These are phyloP conservation scores for Aspergillus fischeri DNA, from an alignment of 2,329 filamentous ascomycete genomes.

Conservation along the genomic window DNA sequence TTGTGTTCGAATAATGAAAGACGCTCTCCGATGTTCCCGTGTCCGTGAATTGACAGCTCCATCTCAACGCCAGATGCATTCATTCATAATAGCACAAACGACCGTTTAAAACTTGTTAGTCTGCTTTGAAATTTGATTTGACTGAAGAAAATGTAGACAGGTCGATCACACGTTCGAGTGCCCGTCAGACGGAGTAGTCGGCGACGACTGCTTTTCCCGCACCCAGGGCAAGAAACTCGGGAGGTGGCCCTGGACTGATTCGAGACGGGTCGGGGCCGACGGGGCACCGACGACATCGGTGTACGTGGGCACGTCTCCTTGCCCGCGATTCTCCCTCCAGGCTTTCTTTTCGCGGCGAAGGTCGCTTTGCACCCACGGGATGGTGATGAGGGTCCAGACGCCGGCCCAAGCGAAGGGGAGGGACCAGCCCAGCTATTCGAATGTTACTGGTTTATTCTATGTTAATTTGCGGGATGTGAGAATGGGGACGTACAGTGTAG, in stretches of 20 bases:
- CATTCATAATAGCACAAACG: not conserved
- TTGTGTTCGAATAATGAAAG: not conserved
- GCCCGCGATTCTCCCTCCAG: conserved; percentile 34
- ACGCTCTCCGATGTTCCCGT: not conserved
- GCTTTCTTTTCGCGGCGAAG: conserved; percentile 42
- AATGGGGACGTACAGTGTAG: conserved; percentile 39
- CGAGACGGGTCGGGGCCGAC: conserved; percentile 34
- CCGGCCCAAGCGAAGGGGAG: conserved; percentile 41
- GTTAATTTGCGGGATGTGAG: not conserved
- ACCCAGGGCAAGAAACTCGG: conserved; percentile 26
- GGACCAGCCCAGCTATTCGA: conserved; percentile 37
- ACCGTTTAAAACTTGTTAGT: not conserved
- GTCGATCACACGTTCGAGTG: conserved; percentile 1
- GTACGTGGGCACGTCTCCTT: conserved; percentile 32
- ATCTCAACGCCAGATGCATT: not conserved
- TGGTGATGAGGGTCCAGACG: conserved; percentile 43
- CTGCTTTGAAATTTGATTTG: not conserved
- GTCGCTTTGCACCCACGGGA: conserved; percentile 44
- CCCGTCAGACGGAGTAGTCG: conserved; percentile 20
- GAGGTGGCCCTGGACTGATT: conserved; percentile 30
- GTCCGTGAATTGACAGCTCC: not conserved
- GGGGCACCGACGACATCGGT: conserved; percentile 36
- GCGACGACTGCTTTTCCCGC: conserved; percentile 23
- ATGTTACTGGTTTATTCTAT: conserved; percentile 3
- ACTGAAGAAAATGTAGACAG: not conserved